These are phyloP conservation scores for Paramecium primaurelia DNA, from an alignment of 73 alveolate genomes.

Conservation along the genomic window DNA sequence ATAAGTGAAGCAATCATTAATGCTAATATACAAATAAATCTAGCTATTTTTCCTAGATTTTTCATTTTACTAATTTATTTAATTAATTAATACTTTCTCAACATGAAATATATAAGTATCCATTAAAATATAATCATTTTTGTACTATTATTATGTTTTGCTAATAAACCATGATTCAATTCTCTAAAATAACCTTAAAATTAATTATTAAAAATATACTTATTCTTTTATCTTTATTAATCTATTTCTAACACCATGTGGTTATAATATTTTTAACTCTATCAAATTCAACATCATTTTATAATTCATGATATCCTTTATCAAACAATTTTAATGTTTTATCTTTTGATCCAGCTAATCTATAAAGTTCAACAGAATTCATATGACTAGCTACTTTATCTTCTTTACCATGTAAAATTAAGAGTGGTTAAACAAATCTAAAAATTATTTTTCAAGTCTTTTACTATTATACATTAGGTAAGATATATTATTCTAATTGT, in stretches of 20 bases:
- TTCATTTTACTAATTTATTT: background rate
- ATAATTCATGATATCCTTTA: background rate
- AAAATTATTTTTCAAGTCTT: background rate
- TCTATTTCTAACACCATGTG: constrained; percentile 14
- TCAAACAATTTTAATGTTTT: background rate
- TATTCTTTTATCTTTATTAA: constrained; percentile 15
- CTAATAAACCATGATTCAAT: background rate
- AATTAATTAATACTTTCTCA: background rate
- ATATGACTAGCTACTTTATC: constrained; percentile 42
- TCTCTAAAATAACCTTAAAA: background rate
- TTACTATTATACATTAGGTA: background rate
- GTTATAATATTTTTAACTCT: background rate
- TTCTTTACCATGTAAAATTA: constrained; percentile 28
- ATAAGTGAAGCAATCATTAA: constrained; percentile 14
- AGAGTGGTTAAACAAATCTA: background rate
- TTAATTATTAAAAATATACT: background rate
- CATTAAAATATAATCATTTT: background rate
- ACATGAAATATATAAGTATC: background rate
- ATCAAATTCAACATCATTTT: constrained; percentile 42
- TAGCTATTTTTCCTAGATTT: background rate
- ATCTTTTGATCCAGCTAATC: background rate
- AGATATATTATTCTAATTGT: background rate
- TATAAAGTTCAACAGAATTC: constrained; percentile 41
- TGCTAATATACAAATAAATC: background rate
- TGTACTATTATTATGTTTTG: background rate